phyloP scores from a whole-genome alignment of 225 moss, liverwort and hornwort genomes.

The Polytrichum commune region DNA sequence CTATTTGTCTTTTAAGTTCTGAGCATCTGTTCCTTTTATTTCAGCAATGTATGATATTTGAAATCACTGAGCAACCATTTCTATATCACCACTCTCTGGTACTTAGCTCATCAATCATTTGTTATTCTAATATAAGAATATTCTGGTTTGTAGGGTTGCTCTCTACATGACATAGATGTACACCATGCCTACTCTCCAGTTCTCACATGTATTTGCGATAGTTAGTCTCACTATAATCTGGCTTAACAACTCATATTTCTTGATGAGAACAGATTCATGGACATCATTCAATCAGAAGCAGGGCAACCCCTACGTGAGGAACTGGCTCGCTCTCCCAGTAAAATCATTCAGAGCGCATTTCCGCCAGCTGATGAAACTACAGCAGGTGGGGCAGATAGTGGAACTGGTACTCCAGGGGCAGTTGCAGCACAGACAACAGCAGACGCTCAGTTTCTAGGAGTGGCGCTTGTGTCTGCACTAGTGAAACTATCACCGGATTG shows the following conservation, averaged over 20 bases:
- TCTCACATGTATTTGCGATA: too few relatives aligned
- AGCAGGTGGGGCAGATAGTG: slow-evolving; percentile 54
- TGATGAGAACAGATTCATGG: slow-evolving; percentile 69
- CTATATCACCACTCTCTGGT: too few relatives aligned
- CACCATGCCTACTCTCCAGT: too few relatives aligned
- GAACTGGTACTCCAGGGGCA: slow-evolving; percentile 50
- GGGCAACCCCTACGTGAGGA: slow-evolving; percentile 94
- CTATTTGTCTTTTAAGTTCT: background rate
- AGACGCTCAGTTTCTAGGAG: slow-evolving; percentile 97
- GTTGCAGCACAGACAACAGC: slow-evolving; percentile 59
- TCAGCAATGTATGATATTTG: too few relatives aligned
- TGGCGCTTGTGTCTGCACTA: slow-evolving; percentile 81
- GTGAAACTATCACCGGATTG: slow-evolving; percentile 93
- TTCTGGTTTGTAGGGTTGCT: too few relatives aligned
- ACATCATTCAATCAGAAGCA: slow-evolving; percentile 88
- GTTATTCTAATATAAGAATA: too few relatives aligned
- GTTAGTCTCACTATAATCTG: background rate
- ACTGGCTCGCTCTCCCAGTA: slow-evolving; percentile 80
- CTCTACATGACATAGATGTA: too few relatives aligned
- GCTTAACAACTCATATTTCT: slow-evolving; percentile 17
- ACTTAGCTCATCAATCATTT: too few relatives aligned
- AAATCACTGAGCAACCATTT: too few relatives aligned
- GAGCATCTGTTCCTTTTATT: background rate
- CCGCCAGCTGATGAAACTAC: slow-evolving; percentile 59
- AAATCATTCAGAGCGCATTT: slow-evolving; percentile 80